Conservation (phyloP, 768 basidiomycete species). For the Phaeotremella fagi region DNA sequence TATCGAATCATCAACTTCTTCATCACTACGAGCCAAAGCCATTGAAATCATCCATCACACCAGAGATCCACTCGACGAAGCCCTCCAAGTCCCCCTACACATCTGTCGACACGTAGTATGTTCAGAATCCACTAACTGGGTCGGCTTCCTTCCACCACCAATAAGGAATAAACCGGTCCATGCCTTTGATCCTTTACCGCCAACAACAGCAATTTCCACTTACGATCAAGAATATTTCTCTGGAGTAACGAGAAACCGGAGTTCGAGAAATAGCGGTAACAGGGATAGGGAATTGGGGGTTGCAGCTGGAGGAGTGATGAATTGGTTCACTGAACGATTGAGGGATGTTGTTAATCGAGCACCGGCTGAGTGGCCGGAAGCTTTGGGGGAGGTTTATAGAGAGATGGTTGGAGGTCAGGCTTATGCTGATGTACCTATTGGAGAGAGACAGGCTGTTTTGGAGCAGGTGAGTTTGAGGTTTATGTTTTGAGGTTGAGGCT, state of each 20-base stretch:
- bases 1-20: constrained; percentile 27
- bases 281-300: neutral
- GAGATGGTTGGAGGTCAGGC: constrained; percentile 14
- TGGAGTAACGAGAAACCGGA: constrained; percentile 1
- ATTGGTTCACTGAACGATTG: constrained; percentile 22
- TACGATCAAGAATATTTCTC: constrained; percentile 75
- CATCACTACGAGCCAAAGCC: constrained; percentile 40
- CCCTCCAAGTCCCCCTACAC: constrained; percentile 20
- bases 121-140: constrained; percentile 56
- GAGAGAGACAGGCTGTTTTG: constrained; percentile 28
- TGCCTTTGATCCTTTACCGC: constrained; percentile 84
- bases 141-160: constrained; percentile 65
- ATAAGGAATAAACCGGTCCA: constrained; percentile 58
- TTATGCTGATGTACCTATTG: constrained; percentile 17
- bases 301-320: constrained; percentile 16
- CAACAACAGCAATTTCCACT: constrained; percentile 55
- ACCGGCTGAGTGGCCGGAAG: constrained; percentile 20
- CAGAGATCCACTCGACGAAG: constrained; percentile 33
- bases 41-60: constrained; percentile 15
- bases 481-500: neutral
- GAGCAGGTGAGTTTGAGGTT: constrained; percentile 21
- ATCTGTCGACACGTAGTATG: constrained; percentile 66
- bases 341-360: constrained; percentile 20
- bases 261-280: neutral
- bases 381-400: constrained; percentile 13